Evolutionary conservation across 2,329 filamentous ascomycete species (phyloP).

Genomic region (Clonostachys sp.): DNA sequence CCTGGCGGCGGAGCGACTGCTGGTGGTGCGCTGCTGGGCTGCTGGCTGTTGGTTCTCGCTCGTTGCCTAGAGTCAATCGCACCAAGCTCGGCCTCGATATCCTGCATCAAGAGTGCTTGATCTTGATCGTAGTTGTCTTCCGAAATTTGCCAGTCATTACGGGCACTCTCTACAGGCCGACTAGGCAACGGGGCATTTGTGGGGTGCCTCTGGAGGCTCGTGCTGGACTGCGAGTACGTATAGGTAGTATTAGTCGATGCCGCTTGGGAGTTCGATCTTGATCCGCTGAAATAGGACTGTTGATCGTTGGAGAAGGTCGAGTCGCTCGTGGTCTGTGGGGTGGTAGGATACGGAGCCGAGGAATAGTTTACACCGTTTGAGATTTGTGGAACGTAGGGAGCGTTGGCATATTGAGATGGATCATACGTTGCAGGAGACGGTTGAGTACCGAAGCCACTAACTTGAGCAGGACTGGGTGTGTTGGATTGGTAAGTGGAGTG

Average conservation of each 20-base stretch:
- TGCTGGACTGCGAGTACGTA: slow-evolving; percentile 30
- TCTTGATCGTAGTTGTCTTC: slow-evolving; percentile 31
- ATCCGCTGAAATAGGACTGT: slow-evolving; percentile 33
- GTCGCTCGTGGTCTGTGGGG: slow-evolving; percentile 47
- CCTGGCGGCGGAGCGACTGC: too few species aligned
- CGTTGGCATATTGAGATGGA: slow-evolving; percentile 20
- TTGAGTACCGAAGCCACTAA: slow-evolving; percentile 19
- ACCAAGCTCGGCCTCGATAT: slow-evolving; percentile 51
- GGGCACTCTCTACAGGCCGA: slow-evolving; percentile 39
- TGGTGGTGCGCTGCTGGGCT: too few species aligned
- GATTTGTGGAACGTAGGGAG: slow-evolving; percentile 26
- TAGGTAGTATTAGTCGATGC: slow-evolving; percentile 42
- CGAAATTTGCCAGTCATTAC: slow-evolving; percentile 22
- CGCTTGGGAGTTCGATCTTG: slow-evolving; percentile 44
- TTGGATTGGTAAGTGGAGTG: neutral
- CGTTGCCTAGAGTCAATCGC: slow-evolving; percentile 19
- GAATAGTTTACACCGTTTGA: slow-evolving; percentile 33
- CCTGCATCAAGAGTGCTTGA: slow-evolving; percentile 51
- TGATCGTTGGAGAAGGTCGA: slow-evolving; percentile 41
- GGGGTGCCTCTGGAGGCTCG: slow-evolving; percentile 50
- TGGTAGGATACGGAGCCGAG: slow-evolving; percentile 45
- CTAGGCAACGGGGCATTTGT: slow-evolving; percentile 57
- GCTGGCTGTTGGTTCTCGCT: too few species aligned
- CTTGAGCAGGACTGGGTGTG: neutral
- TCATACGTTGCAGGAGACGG: slow-evolving; percentile 26